Evolutionary conservation across 2,329 filamentous ascomycete genomes (phyloP).

Genomic region (Penicillium sp.): DNA sequence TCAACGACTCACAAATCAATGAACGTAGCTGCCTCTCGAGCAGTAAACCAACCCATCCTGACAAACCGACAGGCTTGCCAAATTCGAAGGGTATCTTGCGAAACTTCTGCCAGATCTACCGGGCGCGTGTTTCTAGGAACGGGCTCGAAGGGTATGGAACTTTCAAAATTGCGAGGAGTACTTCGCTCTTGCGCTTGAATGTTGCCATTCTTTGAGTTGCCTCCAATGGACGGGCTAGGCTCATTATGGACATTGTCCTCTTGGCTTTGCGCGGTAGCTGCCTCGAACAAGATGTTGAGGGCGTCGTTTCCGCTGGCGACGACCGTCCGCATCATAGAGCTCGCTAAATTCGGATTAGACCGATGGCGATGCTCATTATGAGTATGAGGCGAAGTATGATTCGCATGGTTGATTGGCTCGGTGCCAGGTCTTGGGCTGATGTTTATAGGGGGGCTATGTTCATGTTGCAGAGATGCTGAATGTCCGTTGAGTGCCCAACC

Average conservation of each 20-base stretch:
- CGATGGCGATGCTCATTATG: constrained; percentile 18
- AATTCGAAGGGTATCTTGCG: constrained; percentile 41
- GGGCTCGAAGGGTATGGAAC: constrained; percentile 20
- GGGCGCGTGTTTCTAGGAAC: constrained; percentile 25
- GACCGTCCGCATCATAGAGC: constrained; percentile 46
- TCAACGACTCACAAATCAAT: constrained; percentile 47
- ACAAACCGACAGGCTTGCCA: constrained; percentile 56
- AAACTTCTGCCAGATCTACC: constrained; percentile 29
- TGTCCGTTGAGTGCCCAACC: constrained; percentile 13
- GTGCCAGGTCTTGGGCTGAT: constrained; percentile 11
- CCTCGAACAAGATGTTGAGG: constrained; percentile 55
- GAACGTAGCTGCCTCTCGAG: constrained; percentile 55
- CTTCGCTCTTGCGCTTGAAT: constrained; percentile 8
- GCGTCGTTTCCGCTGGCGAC: constrained; percentile 58
- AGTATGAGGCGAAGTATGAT: not conserved
- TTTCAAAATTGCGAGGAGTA: constrained; percentile 19
- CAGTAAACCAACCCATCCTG: constrained; percentile 58
- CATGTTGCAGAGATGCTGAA: constrained; percentile 15
- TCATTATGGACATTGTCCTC: constrained; percentile 36
- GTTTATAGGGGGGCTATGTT: constrained; percentile 13
- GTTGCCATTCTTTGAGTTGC: constrained; percentile 18
- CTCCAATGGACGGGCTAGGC: constrained; percentile 24
- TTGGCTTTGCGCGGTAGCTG: constrained; percentile 44
- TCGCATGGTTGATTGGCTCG: not conserved
- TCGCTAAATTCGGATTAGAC: constrained; percentile 34